Base-by-base conservation (phyloP, 1,284 basidiomycete genomes). In the Chalciporus sp. region DNA sequence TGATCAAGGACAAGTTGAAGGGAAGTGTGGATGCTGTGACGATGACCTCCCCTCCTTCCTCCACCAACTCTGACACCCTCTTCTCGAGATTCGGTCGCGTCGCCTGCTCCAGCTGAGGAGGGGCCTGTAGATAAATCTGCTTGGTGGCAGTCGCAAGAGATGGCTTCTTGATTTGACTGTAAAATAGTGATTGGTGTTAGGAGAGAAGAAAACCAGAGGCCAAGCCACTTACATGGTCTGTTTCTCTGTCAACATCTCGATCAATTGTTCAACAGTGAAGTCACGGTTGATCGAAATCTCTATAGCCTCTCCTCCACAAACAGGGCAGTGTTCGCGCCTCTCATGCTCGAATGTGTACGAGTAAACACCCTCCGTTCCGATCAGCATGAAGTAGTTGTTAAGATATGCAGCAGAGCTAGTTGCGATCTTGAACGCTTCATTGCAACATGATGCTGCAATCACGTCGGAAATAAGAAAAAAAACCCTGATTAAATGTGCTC, bases 371-470 rank as follows among this genome's bases (percentile, higher is more conserved):
- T 98, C 95, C 39, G 95, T 98, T 29, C 97, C 97, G 57, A 96
- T 90, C 44, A 95, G 79, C 91, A 95, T 95, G 82, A 99, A 98
- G 74, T 99, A 99, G 73, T 99, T 99, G 76, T 98, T 92, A 41
- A 99, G 80, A 69, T 87, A 97, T 2, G 95, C 92, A 0, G 95
- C 96, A 26, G 92, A 90, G 56, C 87, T 92, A 0, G 97, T 99
- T 17, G 94, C 96, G 55, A 99, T 92, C 75, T 99, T 99, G 82
- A 99, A 95, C 9, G 97, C 97, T 74, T 99, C 97, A 62, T 98
- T 98, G 67, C 96, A 99, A 74, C 97, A 99, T 3, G 95, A 92
- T 14, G 96, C 95, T 95, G 46, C 42, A 48, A 48, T 26, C 41
- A 23, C n/a, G 58, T 55, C 10, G 26, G 39, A 46, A 35, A 49